Conservation (phyloP, 805 yeast genomes). For the Candida broadrunensis region DNA sequence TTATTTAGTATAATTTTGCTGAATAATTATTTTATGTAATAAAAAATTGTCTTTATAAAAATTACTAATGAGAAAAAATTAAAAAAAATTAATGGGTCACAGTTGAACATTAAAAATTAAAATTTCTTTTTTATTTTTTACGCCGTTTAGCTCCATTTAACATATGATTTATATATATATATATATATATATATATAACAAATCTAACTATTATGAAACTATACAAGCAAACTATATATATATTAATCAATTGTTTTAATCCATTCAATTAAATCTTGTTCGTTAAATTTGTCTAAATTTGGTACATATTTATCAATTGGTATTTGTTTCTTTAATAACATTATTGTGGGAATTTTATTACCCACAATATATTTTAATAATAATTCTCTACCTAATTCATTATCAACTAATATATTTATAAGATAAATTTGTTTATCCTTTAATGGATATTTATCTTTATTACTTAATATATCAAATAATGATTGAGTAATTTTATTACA, state of each 20-base stretch:
- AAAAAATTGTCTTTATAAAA: no score
- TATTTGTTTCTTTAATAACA: conserved; percentile 64
- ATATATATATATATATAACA: no score
- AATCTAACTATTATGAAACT: no score
- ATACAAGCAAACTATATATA: no score
- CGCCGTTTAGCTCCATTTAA: no score
- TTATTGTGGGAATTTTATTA: conserved; percentile 57
- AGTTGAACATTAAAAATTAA: no score
- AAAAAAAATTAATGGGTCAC: no score
- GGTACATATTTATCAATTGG: conserved; percentile 37
- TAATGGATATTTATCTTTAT: conserved; percentile 30
- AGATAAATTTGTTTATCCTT: conserved; percentile 46
- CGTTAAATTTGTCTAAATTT: conserved; percentile 17
- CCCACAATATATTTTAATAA: conserved; percentile 53
- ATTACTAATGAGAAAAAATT: no score
- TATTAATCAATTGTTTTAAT: conserved; percentile 11
- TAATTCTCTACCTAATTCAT: conserved; percentile 48
- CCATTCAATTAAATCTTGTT: conserved; percentile 30
- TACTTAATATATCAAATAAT: conserved; percentile 35
- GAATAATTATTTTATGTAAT: no score
- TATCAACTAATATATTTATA: conserved; percentile 73
- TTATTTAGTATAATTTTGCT: no score
- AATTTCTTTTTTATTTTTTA: no score
- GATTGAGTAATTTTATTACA: conserved; percentile 64
- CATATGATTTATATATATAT: no score